A percentile compares a stretch with the other conserved stretches of the same genome.
Conservation (phyloP, 139 green algal species). For the Zygnema cylindricum region DNA sequence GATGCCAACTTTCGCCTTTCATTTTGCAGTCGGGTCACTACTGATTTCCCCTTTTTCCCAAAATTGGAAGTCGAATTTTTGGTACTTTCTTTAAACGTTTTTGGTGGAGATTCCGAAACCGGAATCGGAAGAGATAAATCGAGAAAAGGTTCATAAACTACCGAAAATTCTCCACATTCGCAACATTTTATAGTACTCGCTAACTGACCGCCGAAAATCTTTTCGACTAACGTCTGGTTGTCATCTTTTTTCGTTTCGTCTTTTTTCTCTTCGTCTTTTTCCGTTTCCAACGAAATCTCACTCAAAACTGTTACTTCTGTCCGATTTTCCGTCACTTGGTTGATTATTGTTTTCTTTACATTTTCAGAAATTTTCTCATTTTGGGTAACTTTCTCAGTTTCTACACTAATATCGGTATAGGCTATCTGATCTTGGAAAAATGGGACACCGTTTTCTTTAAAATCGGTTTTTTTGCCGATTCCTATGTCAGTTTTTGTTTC, state of each 20-base stretch:
- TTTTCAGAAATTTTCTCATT: too few relatives aligned
- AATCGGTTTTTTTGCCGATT: too few relatives aligned
- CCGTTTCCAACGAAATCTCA: too few relatives aligned
- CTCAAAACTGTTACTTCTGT: too few relatives aligned
- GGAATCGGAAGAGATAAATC: slow-evolving; percentile 90
- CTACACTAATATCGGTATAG: too few relatives aligned
- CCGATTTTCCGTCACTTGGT: too few relatives aligned
- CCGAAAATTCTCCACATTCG: slow-evolving; percentile 78
- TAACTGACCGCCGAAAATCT: slow-evolving; percentile 85
- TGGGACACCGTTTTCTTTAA: too few relatives aligned
- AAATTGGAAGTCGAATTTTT: not conserved
- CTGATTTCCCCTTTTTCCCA: not conserved
- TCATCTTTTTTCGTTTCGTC: not conserved
- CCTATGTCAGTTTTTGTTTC: too few relatives aligned
- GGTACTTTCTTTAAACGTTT: not conserved
- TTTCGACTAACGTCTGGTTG: slow-evolving; percentile 73
- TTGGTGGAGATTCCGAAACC: not conserved
- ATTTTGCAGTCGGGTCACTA: not conserved
- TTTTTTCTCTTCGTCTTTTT: not conserved
- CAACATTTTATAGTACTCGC: slow-evolving; percentile 81
- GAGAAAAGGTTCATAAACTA: slow-evolving; percentile 89
- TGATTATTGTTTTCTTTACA: too few relatives aligned
- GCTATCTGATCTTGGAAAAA: too few relatives aligned
- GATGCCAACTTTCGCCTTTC: not conserved
- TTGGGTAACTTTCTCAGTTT: too few relatives aligned